A percentile compares a stretch with the other conserved stretches of the same genome.
Evolutionary conservation across 2,329 filamentous ascomycete genomes (phyloP).

Genomic region (Diplodia sapinea): DNA sequence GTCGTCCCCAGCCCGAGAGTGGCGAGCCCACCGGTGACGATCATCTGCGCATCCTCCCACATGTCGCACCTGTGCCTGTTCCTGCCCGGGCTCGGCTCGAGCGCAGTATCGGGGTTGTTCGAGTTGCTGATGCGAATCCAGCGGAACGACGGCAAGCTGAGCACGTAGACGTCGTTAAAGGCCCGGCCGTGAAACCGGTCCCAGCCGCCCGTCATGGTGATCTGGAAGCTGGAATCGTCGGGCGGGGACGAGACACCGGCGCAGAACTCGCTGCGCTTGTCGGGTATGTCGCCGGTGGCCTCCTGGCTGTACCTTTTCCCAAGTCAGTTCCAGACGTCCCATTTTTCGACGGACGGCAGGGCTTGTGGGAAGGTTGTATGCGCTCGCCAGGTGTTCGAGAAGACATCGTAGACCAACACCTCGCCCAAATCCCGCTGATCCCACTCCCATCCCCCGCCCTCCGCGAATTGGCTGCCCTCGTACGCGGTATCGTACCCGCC

Average conservation of each 20-base stretch:
- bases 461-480: neutral
- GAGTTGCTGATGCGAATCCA: constrained; percentile 28
- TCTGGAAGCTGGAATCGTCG: constrained; percentile 30
- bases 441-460: constrained; percentile 6
- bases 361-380: too few relatives aligned
- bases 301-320: constrained; percentile 1
- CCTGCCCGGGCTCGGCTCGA: constrained; percentile 1
- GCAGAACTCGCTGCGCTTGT: constrained; percentile 23
- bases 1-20: neutral
- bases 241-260: constrained; percentile 22
- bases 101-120: constrained; percentile 1
- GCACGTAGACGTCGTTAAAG: constrained; percentile 22
- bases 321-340: too few relatives aligned
- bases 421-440: neutral
- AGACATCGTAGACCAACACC: constrained; percentile 18
- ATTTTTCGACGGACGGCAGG: too few relatives aligned
- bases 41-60: constrained; percentile 25
- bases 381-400: constrained; percentile 7
- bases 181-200: neutral
- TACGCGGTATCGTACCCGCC: constrained; percentile 16
- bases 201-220: constrained; percentile 31
- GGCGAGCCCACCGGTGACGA: constrained; percentile 12
- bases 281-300: constrained; percentile 24
- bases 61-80: constrained; percentile 22
- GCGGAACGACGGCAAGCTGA: constrained; percentile 26